phyloP scores from a whole-genome alignment of 768 basidiomycete species.

The Termitomyces sp. region DNA sequence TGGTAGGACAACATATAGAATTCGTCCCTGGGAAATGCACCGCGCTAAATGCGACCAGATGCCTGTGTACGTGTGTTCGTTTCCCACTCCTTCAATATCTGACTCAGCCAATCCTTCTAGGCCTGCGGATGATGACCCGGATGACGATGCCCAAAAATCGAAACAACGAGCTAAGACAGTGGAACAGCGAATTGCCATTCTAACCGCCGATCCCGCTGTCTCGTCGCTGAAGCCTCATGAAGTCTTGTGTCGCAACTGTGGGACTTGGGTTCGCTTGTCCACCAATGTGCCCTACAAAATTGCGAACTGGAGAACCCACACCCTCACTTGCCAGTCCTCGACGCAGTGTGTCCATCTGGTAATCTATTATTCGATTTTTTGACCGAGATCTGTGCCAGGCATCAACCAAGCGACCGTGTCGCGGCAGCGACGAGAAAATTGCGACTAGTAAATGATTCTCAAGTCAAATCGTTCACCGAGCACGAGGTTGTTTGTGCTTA shows the following conservation, averaged over 20 bases:
- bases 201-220: constrained; percentile 52
- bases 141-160: constrained; percentile 3
- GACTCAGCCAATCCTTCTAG: not conserved
- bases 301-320: constrained; percentile 54
- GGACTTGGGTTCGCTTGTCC: constrained; percentile 59
- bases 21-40: constrained; percentile 62
- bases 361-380: not conserved
- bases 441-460: constrained; percentile 59
- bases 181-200: constrained; percentile 44
- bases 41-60: constrained; percentile 49
- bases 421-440: constrained; percentile 62
- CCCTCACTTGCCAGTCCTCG: constrained; percentile 39
- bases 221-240: constrained; percentile 47
- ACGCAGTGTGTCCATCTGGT: constrained; percentile 29
- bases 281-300: constrained; percentile 37
- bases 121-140: constrained; percentile 20
- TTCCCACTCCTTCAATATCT: not conserved
- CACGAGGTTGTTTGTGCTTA: constrained; percentile 46
- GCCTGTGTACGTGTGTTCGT: constrained; percentile 20
- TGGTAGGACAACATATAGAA: constrained; percentile 49
- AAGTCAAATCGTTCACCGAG: constrained; percentile 47
- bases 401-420: constrained; percentile 55
- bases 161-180: constrained; percentile 25
- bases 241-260: constrained; percentile 58
- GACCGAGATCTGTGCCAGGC: not conserved